Evolutionary conservation across 371 early-diverging fungal genomes (phyloP), one percentile per base, ranked within the genome.

Genomic region (Apophysomyces variabilis): DNA sequence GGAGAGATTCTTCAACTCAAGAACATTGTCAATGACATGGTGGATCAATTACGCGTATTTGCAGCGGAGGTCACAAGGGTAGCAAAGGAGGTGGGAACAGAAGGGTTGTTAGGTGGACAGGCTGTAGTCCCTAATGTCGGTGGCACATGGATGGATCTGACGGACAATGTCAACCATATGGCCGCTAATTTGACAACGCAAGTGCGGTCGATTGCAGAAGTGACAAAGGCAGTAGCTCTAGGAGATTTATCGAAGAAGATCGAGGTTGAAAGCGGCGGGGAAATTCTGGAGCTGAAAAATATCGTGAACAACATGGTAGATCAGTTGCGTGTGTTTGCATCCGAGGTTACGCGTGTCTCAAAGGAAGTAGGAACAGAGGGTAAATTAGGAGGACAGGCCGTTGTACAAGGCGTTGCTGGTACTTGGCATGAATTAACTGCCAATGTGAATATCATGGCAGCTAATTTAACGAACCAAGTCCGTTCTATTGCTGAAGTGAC

Each of bases 131-230:
- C 54, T 18, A 50, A 67, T 37, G 82, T 84, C 0, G 83, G 76
- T 12, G 85, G 86, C 3, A 80, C 78, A 0, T 86, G 86, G 86
- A 84, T 80, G 60, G 72, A 72, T 18, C 14, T 75, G 1, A 71
- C 68, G 13, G 68, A 71, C 47, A 71, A 68, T 38, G 61, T 63
- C 37, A 71, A 76, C 57, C 47, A 72, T 37, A 39, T 65, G 58
- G 59, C 65, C 1, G 41, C 39, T 12, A 65, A 65, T 45, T 12
- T 65, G 60, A 65, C 65, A 4, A 44, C 57, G 4, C 65, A 65
- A 59, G 65, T 65, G 26, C 62, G 62, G 39, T 54, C 45, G 36
- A 66, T 66, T 32, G 60, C 66, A 13, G 37, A 37, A 38, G 62
- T 62, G 11, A 44, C 45, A 6, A 62, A 41, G 45, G 66, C 66